phyloP scores from a whole-genome alignment of 441 rosid genomes.

The Biscutella laevigata region DNA sequence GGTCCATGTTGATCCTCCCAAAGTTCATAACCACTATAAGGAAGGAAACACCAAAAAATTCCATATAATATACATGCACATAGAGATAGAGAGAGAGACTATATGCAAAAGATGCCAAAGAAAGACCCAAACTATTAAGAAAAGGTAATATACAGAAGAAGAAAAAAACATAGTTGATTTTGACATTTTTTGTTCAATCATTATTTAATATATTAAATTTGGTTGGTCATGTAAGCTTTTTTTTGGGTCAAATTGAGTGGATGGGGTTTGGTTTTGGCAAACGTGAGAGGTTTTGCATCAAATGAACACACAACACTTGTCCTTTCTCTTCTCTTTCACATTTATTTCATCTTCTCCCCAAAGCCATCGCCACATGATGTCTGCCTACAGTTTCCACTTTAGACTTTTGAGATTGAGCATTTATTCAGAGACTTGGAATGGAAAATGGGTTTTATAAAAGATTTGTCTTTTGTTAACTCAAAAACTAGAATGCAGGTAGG shows the following conservation, averaged over 20 bases:
- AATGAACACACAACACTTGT: conserved; percentile 29
- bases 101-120: conserved; percentile 16
- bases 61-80: conserved; percentile 23
- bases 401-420: neutral
- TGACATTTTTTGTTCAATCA: conserved; percentile 27
- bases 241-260: conserved; percentile 21
- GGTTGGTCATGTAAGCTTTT: conserved; percentile 19
- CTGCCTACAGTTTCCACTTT: conserved; percentile 21
- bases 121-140: conserved; percentile 6
- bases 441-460: neutral
- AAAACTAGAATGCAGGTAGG: neutral
- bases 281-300: conserved; percentile 21
- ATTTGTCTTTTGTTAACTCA: neutral
- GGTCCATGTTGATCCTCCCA: conserved; percentile 24
- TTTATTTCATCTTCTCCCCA: conserved; percentile 21
- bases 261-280: conserved; percentile 17
- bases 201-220: conserved; percentile 12
- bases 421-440: neutral
- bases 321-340: conserved; percentile 16
- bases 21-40: conserved; percentile 23
- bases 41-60: conserved; percentile 19
- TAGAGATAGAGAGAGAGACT: conserved; percentile 12
- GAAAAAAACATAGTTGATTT: conserved; percentile 9
- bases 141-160: neutral
- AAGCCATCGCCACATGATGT: conserved; percentile 26